Evolutionary conservation across 179 eudicot genomes (phyloP).

Genomic region (Corrigiola litoralis): DNA sequence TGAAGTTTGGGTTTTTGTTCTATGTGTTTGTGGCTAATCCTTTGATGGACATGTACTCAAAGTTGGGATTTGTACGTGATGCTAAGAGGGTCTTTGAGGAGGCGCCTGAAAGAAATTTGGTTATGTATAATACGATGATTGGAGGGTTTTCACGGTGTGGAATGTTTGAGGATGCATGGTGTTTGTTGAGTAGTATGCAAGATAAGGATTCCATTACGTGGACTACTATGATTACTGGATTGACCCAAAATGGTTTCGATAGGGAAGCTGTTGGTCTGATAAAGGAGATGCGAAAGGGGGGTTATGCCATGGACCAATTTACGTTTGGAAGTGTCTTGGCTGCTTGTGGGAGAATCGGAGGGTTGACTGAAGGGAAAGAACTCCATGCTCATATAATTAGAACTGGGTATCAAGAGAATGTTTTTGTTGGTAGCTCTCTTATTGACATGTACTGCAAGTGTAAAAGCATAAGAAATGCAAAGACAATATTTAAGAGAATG

Average conservation of each 20-base stretch:
- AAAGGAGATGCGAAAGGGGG: conserved; percentile 58
- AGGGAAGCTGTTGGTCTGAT: conserved; percentile 57
- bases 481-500: conserved; percentile 61
- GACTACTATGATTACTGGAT: conserved; percentile 87
- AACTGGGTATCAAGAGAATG: conserved; percentile 43
- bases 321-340: conserved; percentile 87
- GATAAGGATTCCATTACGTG: conserved; percentile 81
- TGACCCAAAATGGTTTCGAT: conserved; percentile 55
- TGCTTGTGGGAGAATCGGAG: conserved; percentile 70
- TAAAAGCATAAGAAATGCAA: conserved; percentile 55
- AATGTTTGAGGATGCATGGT: conserved; percentile 52
- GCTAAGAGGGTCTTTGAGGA: conserved; percentile 61
- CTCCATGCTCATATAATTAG: conserved; percentile 66
- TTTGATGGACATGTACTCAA: conserved; percentile 84
- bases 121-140: conserved; percentile 78
- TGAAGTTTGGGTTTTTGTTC: conserved; percentile 62
- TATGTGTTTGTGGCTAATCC: conserved; percentile 84
- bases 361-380: conserved; percentile 68
- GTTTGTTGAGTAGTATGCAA: conserved; percentile 52
- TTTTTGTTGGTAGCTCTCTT: conserved; percentile 89
- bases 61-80: conserved; percentile 45
- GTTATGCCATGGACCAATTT: conserved; percentile 60
- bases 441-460: conserved; percentile 93
- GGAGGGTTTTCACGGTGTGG: conserved; percentile 68
- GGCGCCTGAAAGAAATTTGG: conserved; percentile 73